Percentiles rank a stretch among this genome's conserved stretches.
Conservation (phyloP, 345 rosid species). For the Bretschneidera sinensis region DNA sequence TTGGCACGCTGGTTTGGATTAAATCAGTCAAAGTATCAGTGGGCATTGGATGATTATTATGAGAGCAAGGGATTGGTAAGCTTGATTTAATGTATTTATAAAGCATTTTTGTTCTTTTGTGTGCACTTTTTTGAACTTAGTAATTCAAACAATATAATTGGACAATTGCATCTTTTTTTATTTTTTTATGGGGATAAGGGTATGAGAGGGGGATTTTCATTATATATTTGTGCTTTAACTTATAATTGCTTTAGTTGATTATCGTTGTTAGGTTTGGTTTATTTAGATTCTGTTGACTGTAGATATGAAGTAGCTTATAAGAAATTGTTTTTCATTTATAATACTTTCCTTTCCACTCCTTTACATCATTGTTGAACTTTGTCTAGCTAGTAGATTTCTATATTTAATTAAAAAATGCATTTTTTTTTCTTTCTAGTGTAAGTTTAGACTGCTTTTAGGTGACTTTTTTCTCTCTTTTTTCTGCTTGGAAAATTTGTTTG, state of each 20-base stretch:
- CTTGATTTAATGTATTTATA: slow-evolving; percentile 6
- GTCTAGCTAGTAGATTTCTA: neutral
- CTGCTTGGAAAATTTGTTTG: no score
- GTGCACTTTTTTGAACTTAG: neutral
- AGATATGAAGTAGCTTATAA: slow-evolving; percentile 27
- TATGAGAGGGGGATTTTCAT: no score
- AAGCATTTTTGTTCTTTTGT: neutral
- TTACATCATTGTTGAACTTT: neutral
- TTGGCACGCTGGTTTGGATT: slow-evolving; percentile 99
- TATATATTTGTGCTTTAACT: no score
- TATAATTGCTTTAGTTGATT: slow-evolving; percentile 2
- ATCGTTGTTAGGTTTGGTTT: slow-evolving; percentile 18
- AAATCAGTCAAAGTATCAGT: slow-evolving; percentile 95
- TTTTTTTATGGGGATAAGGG: no score
- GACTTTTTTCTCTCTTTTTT: no score
- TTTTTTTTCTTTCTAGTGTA: no score
- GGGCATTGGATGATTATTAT: slow-evolving; percentile 96
- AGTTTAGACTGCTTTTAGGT: no score
- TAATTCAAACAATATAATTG: no score
- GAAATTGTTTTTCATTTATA: neutral
- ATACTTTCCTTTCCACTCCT: neutral
- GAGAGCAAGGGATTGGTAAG: slow-evolving; percentile 81
- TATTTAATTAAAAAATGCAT: neutral
- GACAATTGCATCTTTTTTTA: neutral
- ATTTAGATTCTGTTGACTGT: slow-evolving; percentile 6